Conservation (phyloP, 2,329 filamentous ascomycete genomes). For the Elsinoe fawcettii region DNA sequence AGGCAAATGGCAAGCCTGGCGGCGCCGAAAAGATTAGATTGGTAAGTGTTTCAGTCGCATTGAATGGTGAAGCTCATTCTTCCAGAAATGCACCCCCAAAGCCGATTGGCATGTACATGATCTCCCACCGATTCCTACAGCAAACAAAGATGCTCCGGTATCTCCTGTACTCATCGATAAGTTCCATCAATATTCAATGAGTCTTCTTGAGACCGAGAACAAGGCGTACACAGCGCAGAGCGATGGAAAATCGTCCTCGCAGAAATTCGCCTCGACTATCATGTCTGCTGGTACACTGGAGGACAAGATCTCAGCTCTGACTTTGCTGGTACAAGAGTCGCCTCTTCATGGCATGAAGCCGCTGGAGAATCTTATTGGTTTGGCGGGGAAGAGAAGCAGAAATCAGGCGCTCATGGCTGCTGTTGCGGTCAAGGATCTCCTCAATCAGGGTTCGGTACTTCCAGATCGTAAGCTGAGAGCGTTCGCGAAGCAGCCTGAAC, state of each 20-base stretch:
- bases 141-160: conserved; percentile 39
- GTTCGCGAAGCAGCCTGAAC: conserved; percentile 71
- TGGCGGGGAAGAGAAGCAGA: conserved; percentile 90
- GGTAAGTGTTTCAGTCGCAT: background rate
- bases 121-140: conserved; percentile 45
- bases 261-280: conserved; percentile 94
- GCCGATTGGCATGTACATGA: conserved; percentile 60
- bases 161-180: conserved; percentile 49
- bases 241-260: conserved; percentile 71
- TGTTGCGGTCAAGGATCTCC: conserved; percentile 84
- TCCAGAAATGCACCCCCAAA: conserved; percentile 51
- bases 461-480: conserved; percentile 75
- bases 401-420: conserved; percentile 89
- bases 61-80: background rate
- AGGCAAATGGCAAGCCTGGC: background rate
- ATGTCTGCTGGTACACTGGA: conserved; percentile 94
- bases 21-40: background rate
- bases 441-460: conserved; percentile 79
- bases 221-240: conserved; percentile 63
- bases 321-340: conserved; percentile 89
- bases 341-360: conserved; percentile 87
- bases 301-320: conserved; percentile 93
- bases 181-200: conserved; percentile 62
- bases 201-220: conserved; percentile 70
- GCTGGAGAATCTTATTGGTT: conserved; percentile 69